Conservation (phyloP, 176 grass and related monocot genomes). For the Phoenix dactylifera region DNA sequence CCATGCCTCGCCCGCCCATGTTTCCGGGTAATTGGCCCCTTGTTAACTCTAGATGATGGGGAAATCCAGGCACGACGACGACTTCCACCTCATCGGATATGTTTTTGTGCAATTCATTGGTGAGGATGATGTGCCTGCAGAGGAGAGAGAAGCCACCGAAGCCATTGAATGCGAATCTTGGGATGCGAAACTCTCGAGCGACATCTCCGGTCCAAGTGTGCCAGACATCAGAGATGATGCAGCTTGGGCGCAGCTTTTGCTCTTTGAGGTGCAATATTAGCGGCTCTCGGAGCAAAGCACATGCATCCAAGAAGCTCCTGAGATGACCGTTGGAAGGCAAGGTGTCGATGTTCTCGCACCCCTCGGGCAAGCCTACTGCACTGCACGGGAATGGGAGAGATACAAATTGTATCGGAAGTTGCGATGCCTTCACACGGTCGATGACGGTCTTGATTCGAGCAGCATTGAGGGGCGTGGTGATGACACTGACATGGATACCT, state of each 20-base stretch:
- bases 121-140: neutral
- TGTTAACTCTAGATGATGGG: conserved; percentile 16
- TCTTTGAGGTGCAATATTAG: conserved; percentile 18
- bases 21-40: neutral
- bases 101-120: conserved; percentile 4
- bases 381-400: conserved; percentile 19
- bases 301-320: conserved; percentile 7
- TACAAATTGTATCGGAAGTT: conserved; percentile 5
- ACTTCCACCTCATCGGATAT: conserved; percentile 16
- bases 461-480: conserved; percentile 34
- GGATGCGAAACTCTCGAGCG: conserved; percentile 18
- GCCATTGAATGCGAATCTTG: conserved; percentile 16
- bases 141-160: conserved; percentile 19
- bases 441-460: conserved; percentile 17
- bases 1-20: neutral
- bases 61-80: conserved; percentile 22
- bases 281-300: conserved; percentile 10
- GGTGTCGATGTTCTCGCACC: conserved; percentile 23
- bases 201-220: conserved; percentile 22
- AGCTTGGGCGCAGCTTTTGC: conserved; percentile 11
- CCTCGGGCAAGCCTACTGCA: conserved; percentile 11
- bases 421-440: conserved; percentile 14
- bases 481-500: conserved; percentile 19
- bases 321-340: neutral
- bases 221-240: conserved; percentile 20